Evolutionary conservation across 202 grass and related monocot species (phyloP).

Genomic region (Carex arenaria): DNA sequence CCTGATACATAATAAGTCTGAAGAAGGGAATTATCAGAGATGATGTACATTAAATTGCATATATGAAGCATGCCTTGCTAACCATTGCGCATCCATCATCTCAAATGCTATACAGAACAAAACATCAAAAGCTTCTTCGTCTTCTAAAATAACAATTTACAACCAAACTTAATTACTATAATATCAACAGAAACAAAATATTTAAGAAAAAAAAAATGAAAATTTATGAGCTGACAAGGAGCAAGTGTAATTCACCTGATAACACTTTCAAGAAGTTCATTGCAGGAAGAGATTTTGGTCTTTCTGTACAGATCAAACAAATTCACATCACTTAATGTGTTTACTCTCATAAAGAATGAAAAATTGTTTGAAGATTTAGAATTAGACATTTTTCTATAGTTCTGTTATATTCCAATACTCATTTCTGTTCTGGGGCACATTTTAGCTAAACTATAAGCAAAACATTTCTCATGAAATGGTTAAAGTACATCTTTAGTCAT

Average conservation of each 20-base stretch:
- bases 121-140: slow-evolving; percentile 77
- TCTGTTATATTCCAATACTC: background rate
- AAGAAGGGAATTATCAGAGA: background rate
- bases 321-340: background rate
- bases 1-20: background rate
- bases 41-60: slow-evolving; percentile 81
- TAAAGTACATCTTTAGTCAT: background rate
- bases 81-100: slow-evolving; percentile 97
- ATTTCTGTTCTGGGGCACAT: background rate
- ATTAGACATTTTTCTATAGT: background rate
- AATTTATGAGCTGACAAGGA: background rate
- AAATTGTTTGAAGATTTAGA: background rate
- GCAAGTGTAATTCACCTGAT: slow-evolving; percentile 33
- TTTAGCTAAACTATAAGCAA: background rate
- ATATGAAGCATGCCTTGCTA: slow-evolving; percentile 83
- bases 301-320: slow-evolving; percentile 25
- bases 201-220: background rate
- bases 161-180: background rate
- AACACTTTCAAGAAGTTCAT: slow-evolving; percentile 61
- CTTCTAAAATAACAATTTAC: slow-evolving; percentile 34
- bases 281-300: slow-evolving; percentile 49
- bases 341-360: background rate
- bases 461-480: background rate
- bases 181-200: background rate
- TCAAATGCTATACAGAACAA: slow-evolving; percentile 91